A percentile compares a stretch with the other conserved stretches of the same genome.
Evolutionary conservation across 306 rosid species (phyloP).

Genomic region (Echinosophora koreensis): DNA sequence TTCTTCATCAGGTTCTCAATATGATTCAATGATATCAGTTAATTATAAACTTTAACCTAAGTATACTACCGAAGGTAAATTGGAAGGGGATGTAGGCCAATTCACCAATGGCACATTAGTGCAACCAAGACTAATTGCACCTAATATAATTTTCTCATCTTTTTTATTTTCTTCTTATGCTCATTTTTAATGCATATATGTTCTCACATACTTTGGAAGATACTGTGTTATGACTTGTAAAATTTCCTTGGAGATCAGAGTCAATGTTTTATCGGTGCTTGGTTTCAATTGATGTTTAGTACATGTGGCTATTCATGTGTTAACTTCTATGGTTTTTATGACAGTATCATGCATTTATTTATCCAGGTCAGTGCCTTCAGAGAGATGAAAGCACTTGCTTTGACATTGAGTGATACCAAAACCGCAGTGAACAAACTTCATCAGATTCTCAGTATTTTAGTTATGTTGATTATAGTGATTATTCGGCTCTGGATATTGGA

Average conservation of each 20-base stretch:
- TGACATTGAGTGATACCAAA: conserved; percentile 93
- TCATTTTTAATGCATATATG: conserved; percentile 16
- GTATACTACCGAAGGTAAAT: too few relatives aligned
- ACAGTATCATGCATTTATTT: conserved; percentile 20
- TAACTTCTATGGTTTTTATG: conserved; percentile 4
- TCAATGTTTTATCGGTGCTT: conserved; percentile 7
- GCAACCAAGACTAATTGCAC: too few relatives aligned
- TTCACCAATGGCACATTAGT: too few relatives aligned
- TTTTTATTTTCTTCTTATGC: not conserved
- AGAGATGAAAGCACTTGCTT: conserved; percentile 94
- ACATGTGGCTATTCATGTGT: conserved; percentile 2
- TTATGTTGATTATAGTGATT: conserved; percentile 61
- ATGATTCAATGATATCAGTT: too few relatives aligned
- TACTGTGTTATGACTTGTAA: not conserved
- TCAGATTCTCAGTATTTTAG: conserved; percentile 70
- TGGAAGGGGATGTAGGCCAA: too few relatives aligned
- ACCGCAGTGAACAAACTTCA: conserved; percentile 93
- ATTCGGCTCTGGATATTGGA: conserved; percentile 79
- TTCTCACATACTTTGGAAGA: not conserved
- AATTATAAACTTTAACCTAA: too few relatives aligned
- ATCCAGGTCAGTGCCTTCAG: conserved; percentile 87
- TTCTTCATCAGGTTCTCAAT: too few relatives aligned
- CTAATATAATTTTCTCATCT: not conserved
- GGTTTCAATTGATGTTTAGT: conserved; percentile 22
- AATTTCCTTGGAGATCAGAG: conserved; percentile 17